Conservation (phyloP, 331 rosid genomes). For the Cucumis variabilis region DNA sequence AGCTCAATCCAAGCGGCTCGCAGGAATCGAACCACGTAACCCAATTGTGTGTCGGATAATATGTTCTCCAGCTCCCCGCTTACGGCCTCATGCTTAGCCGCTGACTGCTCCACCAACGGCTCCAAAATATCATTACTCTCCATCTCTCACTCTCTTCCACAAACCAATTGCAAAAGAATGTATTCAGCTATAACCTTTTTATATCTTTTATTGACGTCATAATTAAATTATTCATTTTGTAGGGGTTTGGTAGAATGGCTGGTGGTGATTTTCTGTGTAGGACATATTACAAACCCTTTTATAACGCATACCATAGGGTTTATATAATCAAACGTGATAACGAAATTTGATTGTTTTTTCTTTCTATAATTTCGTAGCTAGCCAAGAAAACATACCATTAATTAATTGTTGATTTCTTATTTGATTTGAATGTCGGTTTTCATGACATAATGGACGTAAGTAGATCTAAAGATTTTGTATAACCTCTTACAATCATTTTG, state of each 20-base stretch:
- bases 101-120: neutral
- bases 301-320: too few relatives aligned
- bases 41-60: slow-evolving; percentile 44
- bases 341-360: too few relatives aligned
- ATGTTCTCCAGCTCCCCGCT: slow-evolving; percentile 46
- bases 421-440: too few relatives aligned
- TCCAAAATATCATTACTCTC: neutral
- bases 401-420: too few relatives aligned
- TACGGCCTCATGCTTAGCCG: neutral
- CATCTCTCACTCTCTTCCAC: neutral
- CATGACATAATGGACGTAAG: too few relatives aligned
- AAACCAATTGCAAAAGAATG: neutral
- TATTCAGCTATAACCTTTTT: neutral
- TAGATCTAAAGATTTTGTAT: too few relatives aligned
- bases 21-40: slow-evolving; percentile 35
- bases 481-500: too few relatives aligned
- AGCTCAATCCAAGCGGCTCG: slow-evolving; percentile 61
- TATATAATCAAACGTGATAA: too few relatives aligned
- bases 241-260: neutral
- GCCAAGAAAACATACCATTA: too few relatives aligned
- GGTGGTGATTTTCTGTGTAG: neutral
- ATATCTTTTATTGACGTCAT: neutral
- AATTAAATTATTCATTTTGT: neutral
- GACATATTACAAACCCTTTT: neutral
- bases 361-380: too few relatives aligned